These are phyloP conservation scores for Paecilomyces variotii DNA, from an alignment of 2,329 filamentous ascomycete genomes.

Conservation along the genomic window DNA sequence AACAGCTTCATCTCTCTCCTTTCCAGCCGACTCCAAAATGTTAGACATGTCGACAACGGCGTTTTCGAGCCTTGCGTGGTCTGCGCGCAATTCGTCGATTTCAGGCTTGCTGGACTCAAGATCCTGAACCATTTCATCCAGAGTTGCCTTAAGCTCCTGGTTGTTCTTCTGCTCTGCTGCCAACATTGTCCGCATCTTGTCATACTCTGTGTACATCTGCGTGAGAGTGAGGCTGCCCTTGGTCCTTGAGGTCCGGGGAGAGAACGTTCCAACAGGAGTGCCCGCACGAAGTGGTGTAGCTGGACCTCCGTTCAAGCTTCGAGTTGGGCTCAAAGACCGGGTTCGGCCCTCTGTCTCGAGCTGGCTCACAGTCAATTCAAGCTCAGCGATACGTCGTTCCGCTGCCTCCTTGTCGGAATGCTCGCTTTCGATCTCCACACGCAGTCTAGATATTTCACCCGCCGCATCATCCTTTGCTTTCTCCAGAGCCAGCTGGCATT, in stretches of 20 bases:
- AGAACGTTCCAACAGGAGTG: slow-evolving; percentile 43
- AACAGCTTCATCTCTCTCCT: slow-evolving; percentile 69
- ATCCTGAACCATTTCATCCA: slow-evolving; percentile 79
- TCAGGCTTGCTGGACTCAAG: slow-evolving; percentile 82
- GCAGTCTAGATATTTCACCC: slow-evolving; percentile 47
- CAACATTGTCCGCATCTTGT: slow-evolving; percentile 58
- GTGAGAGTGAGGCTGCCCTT: slow-evolving; percentile 52
- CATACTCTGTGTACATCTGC: slow-evolving; percentile 56
- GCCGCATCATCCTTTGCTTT: slow-evolving; percentile 56
- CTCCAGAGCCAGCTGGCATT: slow-evolving; percentile 49
- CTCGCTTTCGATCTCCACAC: slow-evolving; percentile 48
- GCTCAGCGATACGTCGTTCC: slow-evolving; percentile 55
- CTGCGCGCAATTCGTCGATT: slow-evolving; percentile 73
- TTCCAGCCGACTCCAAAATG: slow-evolving; percentile 71
- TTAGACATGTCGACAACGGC: slow-evolving; percentile 80
- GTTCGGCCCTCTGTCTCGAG: slow-evolving; percentile 47
- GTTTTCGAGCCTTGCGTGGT: slow-evolving; percentile 69
- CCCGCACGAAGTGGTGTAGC: slow-evolving; percentile 43
- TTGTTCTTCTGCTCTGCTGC: slow-evolving; percentile 66
- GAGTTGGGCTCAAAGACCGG: slow-evolving; percentile 47
- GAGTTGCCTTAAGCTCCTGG: slow-evolving; percentile 63
- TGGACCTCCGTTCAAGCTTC: slow-evolving; percentile 43
- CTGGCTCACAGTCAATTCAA: slow-evolving; percentile 55
- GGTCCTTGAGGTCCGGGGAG: slow-evolving; percentile 47
- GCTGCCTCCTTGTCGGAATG: slow-evolving; percentile 54